A percentile compares a stretch with the other conserved stretches of the same genome.
These are phyloP conservation scores for Macrolepiota albuminosa DNA, from an alignment of 768 basidiomycete species.

Conservation along the genomic window DNA sequence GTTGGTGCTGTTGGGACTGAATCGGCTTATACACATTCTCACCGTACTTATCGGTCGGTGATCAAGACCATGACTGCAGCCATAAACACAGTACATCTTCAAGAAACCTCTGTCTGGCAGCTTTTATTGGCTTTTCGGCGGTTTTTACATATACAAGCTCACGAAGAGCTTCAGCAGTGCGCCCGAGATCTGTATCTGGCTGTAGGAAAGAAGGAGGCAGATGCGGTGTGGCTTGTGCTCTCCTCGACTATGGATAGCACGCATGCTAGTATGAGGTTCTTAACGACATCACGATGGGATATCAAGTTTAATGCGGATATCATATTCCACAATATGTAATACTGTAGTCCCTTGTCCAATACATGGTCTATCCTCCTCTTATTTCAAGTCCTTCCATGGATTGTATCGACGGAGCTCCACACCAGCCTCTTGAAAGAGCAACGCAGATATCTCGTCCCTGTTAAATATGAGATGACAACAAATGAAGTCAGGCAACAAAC, in stretches of 20 bases:
- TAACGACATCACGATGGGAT: slow-evolving; percentile 59
- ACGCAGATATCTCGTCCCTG: slow-evolving; percentile 81
- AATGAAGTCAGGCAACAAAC: slow-evolving; percentile 22
- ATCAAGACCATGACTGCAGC: slow-evolving; percentile 69
- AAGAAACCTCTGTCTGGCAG: slow-evolving; percentile 77
- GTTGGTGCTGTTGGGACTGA: slow-evolving; percentile 50
- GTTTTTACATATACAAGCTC: slow-evolving; percentile 62
- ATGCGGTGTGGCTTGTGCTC: slow-evolving; percentile 83
- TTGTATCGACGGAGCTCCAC: slow-evolving; percentile 74
- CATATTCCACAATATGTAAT: slow-evolving; percentile 23
- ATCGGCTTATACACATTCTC: slow-evolving; percentile 76
- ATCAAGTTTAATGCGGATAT: slow-evolving; percentile 40
- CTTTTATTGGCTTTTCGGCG: slow-evolving; percentile 70
- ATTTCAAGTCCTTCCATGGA: slow-evolving; percentile 25
- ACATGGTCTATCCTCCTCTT: slow-evolving; percentile 13
- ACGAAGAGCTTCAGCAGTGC: slow-evolving; percentile 68
- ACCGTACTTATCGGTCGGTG: slow-evolving; percentile 74
- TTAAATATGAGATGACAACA: slow-evolving; percentile 3
- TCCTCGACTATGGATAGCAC: slow-evolving; percentile 43
- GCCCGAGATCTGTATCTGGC: slow-evolving; percentile 63
- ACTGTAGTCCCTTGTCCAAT: not conserved
- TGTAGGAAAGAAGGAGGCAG: slow-evolving; percentile 59
- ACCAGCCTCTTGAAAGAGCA: slow-evolving; percentile 73
- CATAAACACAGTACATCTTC: slow-evolving; percentile 59
- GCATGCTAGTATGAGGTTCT: slow-evolving; percentile 41